These are phyloP conservation scores for Dillenia suffruticosa DNA, from an alignment of 164 flowering plant species.

Conservation along the genomic window DNA sequence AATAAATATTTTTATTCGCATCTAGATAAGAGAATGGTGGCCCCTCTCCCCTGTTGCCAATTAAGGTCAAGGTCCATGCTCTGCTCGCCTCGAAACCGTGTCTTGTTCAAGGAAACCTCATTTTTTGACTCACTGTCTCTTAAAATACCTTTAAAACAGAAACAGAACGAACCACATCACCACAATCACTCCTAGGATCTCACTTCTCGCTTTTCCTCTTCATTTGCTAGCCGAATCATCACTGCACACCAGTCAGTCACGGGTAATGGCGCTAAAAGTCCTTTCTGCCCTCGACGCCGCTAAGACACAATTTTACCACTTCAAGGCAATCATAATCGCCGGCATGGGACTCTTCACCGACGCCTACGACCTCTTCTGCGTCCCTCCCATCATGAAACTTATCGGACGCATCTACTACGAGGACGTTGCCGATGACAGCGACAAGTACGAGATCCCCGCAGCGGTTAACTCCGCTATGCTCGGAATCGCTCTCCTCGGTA, in stretches of 20 bases:
- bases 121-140: too few species aligned
- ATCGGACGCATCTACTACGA: constrained; percentile 43
- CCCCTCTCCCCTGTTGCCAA: too few species aligned
- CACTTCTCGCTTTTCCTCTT: too few species aligned
- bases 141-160: too few species aligned
- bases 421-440: not conserved
- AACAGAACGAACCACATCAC: too few species aligned
- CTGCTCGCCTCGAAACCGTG: too few species aligned
- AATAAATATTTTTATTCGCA: too few species aligned
- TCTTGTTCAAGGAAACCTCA: too few species aligned
- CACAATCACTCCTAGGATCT: too few species aligned
- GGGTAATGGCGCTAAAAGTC: constrained; percentile 36
- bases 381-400: constrained; percentile 43
- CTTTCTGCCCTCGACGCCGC: constrained; percentile 56
- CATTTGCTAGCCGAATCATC: not conserved
- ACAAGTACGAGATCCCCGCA: constrained; percentile 13
- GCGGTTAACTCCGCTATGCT: constrained; percentile 20
- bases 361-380: constrained; percentile 63
- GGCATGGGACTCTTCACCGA: constrained; percentile 75
- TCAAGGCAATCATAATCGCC: constrained; percentile 62
- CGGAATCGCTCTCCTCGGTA: constrained; percentile 38
- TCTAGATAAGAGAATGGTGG: too few species aligned
- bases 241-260: not conserved
- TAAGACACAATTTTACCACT: constrained; percentile 51
- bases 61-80: too few species aligned